phyloP scores from a whole-genome alignment of 345 rosid genomes.

The Dovyalis caffra region DNA sequence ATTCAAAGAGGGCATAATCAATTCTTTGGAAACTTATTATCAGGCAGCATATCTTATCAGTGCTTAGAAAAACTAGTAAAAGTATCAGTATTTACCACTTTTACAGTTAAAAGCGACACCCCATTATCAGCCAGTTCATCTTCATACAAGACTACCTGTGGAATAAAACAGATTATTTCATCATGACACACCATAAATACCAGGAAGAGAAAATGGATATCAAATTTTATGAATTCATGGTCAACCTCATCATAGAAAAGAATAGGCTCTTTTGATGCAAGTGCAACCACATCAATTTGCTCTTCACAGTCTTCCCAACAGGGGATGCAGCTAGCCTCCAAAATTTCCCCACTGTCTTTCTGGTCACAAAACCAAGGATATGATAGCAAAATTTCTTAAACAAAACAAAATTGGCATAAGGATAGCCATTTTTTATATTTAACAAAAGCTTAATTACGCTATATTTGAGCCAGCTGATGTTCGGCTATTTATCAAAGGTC shows the following conservation, averaged over 20 bases:
- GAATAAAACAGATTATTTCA: constrained; percentile 18
- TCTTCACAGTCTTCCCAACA: constrained; percentile 86
- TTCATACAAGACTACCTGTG: constrained; percentile 90
- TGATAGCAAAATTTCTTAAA: background rate
- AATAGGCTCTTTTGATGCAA: constrained; percentile 88
- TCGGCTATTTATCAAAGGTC: background rate
- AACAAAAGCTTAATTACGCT: background rate
- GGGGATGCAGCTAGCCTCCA: constrained; percentile 32
- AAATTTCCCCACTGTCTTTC: constrained; percentile 29
- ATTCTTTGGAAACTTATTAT: constrained; percentile 3
- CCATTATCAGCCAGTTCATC: constrained; percentile 97
- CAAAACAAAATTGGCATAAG: background rate
- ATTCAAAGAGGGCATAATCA: constrained; percentile 20
- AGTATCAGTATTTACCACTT: constrained; percentile 67
- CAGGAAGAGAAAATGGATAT: background rate
- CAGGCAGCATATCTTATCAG: constrained; percentile 4
- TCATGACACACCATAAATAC: constrained; percentile 3
- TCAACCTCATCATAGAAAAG: constrained; percentile 94
- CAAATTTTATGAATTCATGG: background rate
- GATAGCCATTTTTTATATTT: background rate
- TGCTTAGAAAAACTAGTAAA: background rate
- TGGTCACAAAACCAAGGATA: constrained; percentile 25
- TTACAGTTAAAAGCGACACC: constrained; percentile 81
- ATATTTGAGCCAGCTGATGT: background rate
- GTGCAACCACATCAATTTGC: constrained; percentile 66